A percentile compares a stretch with the other conserved stretches of the same genome.
phyloP scores from a whole-genome alignment of 2,329 filamentous ascomycete genomes.

The Colletotrichum tropicicola region DNA sequence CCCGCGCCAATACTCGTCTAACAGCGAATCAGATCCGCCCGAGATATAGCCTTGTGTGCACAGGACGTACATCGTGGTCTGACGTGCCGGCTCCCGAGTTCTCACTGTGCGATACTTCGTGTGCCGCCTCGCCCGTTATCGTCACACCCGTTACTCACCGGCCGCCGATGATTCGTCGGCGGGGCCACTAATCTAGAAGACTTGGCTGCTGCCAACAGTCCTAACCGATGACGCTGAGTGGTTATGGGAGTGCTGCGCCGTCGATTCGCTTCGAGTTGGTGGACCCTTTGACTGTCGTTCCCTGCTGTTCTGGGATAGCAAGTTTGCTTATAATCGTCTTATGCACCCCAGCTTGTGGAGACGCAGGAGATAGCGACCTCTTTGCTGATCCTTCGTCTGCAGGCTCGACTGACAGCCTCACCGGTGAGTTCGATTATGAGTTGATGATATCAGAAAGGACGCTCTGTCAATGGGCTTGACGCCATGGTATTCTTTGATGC shows the following conservation, averaged over 20 bases:
- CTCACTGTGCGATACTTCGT: background rate
- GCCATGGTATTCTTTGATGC: background rate
- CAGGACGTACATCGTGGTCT: background rate
- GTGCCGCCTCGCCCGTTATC: background rate
- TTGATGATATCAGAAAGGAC: background rate
- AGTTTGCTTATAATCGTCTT: background rate
- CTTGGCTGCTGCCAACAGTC: background rate
- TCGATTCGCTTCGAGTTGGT: background rate
- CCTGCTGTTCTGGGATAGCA: background rate
- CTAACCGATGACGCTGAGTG: background rate
- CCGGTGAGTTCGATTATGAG: background rate
- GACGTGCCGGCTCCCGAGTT: background rate
- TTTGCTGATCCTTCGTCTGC: background rate
- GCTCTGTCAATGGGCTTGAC: background rate
- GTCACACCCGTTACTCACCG: background rate
- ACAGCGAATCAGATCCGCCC: background rate
- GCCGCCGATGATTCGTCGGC: background rate
- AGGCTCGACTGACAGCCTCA: background rate
- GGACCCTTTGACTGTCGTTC: background rate
- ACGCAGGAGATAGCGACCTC: background rate
- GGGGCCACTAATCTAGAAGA: background rate
- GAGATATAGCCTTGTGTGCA: background rate
- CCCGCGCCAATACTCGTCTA: background rate
- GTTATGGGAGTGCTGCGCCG: slow-evolving; percentile 1
- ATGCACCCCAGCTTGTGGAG: background rate